Base-by-base conservation (phyloP, 768 basidiomycete species). In the Psilocybe cubensis region DNA sequence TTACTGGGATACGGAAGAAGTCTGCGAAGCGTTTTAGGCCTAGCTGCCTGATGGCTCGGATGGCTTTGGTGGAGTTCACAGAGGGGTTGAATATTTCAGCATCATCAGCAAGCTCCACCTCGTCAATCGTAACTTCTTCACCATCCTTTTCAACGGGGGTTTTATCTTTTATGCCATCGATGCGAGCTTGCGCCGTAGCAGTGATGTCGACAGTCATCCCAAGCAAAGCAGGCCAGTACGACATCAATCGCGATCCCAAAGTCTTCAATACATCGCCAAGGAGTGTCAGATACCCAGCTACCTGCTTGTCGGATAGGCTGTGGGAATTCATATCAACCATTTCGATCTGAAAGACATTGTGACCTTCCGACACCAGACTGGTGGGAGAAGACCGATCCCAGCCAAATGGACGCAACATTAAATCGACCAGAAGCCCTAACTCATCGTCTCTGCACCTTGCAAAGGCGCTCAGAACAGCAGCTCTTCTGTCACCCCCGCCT, bases 21-120 rank as follows among this genome's bases (percentile, higher is more conserved):
- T 96, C 92, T 1, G 88, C 84, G 33, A 98, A 74, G 11, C 96
- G 86, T 70, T 92, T 93, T 49, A 98, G 72, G 8, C 94, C 95
- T 1, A 90, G 77, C 52, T 94, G 92, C 12, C 97, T 85, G 40
- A 96, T 80, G 7, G 81, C 78, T 20, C 93, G 85, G 74, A 73
- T 25, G 66, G 79, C 68, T 69, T 82, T 75, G 55, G 74, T 68
- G 3, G 77, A 66, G 5, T 73, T 65, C 3, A 54, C 17, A 6
- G 66, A 28, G 12, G 51, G 54, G 24, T 58, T 75, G 4, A 70
- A 70, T 10, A 67, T 79, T 21, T 70, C 74, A 9, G 66, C 78
- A 1, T 72, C 76, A 0, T 70, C 74, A 10, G 70, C 65, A 12
- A 43, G 67, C 23, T 64, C 66, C 5, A 57, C 50, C 1, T 72